Percentiles rank a stretch among this genome's conserved stretches.
phyloP scores from a whole-genome alignment of 2,329 filamentous ascomycete genomes.

The Xylaria sp. region DNA sequence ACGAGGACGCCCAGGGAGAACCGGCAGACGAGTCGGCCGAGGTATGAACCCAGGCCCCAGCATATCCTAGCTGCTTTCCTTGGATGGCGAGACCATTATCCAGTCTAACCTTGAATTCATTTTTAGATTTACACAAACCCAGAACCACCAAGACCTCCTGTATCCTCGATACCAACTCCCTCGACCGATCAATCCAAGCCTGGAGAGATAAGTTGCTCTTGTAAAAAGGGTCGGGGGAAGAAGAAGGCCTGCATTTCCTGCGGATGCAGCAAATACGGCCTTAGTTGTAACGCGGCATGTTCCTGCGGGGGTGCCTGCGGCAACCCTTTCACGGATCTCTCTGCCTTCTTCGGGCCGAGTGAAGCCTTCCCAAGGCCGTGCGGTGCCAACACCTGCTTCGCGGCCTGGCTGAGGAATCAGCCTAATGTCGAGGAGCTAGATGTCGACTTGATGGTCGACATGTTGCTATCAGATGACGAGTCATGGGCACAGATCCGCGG shows the following conservation, averaged over 20 bases:
- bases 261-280: slow-evolving; percentile 50
- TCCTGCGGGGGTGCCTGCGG: slow-evolving; percentile 49
- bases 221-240: slow-evolving; percentile 51
- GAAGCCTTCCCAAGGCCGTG: slow-evolving; percentile 48
- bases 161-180: slow-evolving; percentile 45
- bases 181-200: slow-evolving; percentile 44
- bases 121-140: slow-evolving; percentile 46
- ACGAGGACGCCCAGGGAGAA: slow-evolving; percentile 51
- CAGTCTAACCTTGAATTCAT: slow-evolving; percentile 25
- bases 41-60: slow-evolving; percentile 38
- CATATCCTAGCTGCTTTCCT: neutral
- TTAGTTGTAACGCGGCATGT: slow-evolving; percentile 47
- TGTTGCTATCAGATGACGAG: slow-evolving; percentile 50
- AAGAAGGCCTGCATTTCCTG: slow-evolving; percentile 51
- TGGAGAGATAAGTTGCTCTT: slow-evolving; percentile 48
- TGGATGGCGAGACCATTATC: neutral
- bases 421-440: slow-evolving; percentile 51
- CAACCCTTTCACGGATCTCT: slow-evolving; percentile 50
- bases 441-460: slow-evolving; percentile 51
- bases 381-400: slow-evolving; percentile 50
- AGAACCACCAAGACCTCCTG: slow-evolving; percentile 40
- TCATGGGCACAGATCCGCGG: slow-evolving; percentile 49
- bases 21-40: slow-evolving; percentile 49
- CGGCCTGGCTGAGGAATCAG: slow-evolving; percentile 51
- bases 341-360: slow-evolving; percentile 49